Percentiles rank a stretch among this genome's conserved stretches.
Conservation (phyloP, 371 early-diverging fungal genomes). For the Apophysomyces trapeziformis region DNA sequence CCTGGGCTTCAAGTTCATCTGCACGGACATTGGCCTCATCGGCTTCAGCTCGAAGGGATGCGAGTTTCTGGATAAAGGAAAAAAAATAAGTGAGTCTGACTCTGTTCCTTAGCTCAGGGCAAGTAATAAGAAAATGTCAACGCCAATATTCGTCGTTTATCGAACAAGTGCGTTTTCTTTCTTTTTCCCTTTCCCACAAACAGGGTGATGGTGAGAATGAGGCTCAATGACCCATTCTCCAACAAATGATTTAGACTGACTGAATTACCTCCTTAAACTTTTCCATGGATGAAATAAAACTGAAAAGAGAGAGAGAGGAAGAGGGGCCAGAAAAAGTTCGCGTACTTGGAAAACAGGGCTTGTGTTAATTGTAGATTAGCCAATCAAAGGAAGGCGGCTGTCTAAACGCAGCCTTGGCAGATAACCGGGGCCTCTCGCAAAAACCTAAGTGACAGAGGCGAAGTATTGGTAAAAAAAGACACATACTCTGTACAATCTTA, state of each 20-base stretch:
- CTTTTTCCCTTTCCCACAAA: background rate
- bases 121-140: background rate
- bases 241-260: too few relatives aligned
- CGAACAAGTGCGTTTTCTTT: background rate
- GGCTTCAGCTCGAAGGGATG: constrained; percentile 69
- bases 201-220: background rate
- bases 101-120: background rate
- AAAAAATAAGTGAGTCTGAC: background rate
- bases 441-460: too few relatives aligned
- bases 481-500: too few relatives aligned
- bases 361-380: background rate
- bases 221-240: too few relatives aligned
- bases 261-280: constrained; percentile 58
- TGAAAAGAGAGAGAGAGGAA: background rate
- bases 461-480: too few relatives aligned
- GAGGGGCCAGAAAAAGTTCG: background rate
- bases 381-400: background rate
- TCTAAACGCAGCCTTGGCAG: too few relatives aligned
- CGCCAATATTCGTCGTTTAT: background rate
- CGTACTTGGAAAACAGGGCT: background rate
- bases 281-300: constrained; percentile 38
- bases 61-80: constrained; percentile 64
- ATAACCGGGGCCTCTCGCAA: too few relatives aligned
- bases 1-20: constrained; percentile 67
- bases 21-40: constrained; percentile 70